phyloP scores from a whole-genome alignment of 371 early-diverging fungal species.

The Mortierella sp. region DNA sequence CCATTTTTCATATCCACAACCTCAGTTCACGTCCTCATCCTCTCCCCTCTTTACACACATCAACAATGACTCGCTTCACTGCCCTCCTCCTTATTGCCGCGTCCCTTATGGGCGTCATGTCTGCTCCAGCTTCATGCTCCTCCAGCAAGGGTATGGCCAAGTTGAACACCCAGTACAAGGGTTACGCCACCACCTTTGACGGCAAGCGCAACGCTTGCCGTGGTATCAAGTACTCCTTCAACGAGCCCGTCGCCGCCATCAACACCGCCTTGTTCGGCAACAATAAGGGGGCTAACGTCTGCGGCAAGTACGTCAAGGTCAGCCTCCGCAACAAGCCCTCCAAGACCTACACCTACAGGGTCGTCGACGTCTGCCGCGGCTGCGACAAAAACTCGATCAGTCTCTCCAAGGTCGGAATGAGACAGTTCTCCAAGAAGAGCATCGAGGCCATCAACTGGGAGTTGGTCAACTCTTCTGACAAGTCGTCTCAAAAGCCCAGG shows the following conservation, averaged over 20 bases:
- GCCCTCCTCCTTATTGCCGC: constrained; percentile 27
- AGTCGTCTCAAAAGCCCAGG: background rate
- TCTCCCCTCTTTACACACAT: background rate
- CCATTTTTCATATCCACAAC: background rate
- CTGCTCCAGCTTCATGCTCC: constrained; percentile 18
- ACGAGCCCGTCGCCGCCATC: constrained; percentile 35
- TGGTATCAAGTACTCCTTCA: constrained; percentile 33
- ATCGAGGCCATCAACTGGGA: constrained; percentile 35
- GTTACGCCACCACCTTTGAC: constrained; percentile 21
- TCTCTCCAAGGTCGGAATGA: constrained; percentile 26
- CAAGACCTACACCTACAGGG: constrained; percentile 20
- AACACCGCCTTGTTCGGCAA: constrained; percentile 28
- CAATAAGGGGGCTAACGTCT: constrained; percentile 21
- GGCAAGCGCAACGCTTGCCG: constrained; percentile 32
- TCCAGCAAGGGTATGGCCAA: background rate
- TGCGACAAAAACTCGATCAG: constrained; percentile 28
- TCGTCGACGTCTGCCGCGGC: constrained; percentile 33
- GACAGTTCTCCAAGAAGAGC: constrained; percentile 15
- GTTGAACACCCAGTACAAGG: constrained; percentile 22
- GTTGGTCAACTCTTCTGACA: constrained; percentile 15
- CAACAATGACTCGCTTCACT: constrained; percentile 33
- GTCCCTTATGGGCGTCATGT: constrained; percentile 26
- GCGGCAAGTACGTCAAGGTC: constrained; percentile 47
- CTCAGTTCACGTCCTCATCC: background rate
- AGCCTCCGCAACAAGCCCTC: constrained; percentile 21